A percentile compares a stretch with the other conserved stretches of the same genome.
phyloP scores from a whole-genome alignment of 345 rosid species.

The Populus tremula region DNA sequence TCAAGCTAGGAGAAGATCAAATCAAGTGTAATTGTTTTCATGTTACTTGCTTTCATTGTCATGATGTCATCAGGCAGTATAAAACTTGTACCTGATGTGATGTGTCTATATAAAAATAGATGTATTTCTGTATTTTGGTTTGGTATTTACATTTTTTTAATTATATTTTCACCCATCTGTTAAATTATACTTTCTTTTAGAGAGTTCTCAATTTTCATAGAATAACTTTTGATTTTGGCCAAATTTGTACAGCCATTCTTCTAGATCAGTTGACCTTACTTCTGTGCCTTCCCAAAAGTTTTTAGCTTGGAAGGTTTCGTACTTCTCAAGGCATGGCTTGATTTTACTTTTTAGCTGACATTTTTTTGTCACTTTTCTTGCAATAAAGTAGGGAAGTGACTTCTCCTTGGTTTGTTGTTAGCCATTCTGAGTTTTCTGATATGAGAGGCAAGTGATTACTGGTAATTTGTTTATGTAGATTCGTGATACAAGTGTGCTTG shows the following conservation, averaged over 20 bases:
- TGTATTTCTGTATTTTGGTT: neutral
- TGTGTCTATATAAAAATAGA: neutral
- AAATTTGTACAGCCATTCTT: neutral
- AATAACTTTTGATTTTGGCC: neutral
- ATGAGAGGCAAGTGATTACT: neutral
- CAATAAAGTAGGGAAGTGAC: neutral
- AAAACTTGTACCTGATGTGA: neutral
- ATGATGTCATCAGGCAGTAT: neutral
- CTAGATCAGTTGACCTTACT: neutral
- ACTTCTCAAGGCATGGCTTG: neutral
- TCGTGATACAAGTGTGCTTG: constrained; percentile 99
- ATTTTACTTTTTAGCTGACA: neutral
- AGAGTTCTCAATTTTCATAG: neutral
- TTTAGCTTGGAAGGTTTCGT: neutral
- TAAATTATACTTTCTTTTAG: neutral
- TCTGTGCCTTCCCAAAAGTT: neutral
- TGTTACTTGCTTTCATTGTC: neutral
- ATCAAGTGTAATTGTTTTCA: neutral
- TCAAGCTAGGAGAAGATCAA: neutral
- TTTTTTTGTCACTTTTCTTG: neutral
- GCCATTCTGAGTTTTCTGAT: neutral
- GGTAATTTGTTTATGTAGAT: constrained; percentile 46
- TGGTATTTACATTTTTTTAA: neutral
- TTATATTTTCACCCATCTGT: neutral
- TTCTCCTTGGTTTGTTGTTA: neutral